These are phyloP conservation scores for Saxophila tyrrhenica DNA, from an alignment of 495 filamentous ascomycete species.

Conservation along the genomic window DNA sequence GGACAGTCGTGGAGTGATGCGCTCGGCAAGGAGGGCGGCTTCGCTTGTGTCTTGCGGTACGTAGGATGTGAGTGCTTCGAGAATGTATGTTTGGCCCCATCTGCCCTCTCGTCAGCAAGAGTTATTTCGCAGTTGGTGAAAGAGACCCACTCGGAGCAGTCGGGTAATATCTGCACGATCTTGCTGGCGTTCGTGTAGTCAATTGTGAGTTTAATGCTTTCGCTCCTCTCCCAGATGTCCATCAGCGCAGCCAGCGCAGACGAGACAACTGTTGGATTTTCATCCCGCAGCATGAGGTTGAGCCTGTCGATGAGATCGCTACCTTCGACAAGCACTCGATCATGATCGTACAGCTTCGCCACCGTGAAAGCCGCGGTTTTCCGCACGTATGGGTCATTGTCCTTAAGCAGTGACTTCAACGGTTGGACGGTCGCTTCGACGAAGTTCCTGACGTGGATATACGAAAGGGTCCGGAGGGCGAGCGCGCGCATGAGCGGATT, in stretches of 20 bases:
- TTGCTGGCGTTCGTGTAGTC: conserved; percentile 96
- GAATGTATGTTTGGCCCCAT: conserved; percentile 98
- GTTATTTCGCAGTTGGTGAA: neutral
- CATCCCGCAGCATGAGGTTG: conserved; percentile 81
- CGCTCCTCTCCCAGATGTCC: conserved; percentile 98
- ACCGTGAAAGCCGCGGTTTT: conserved; percentile 97
- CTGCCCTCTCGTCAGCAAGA: conserved; percentile 32
- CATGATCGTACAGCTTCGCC: conserved; percentile 95
- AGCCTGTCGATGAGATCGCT: conserved; percentile 87
- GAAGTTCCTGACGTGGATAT: conserved; percentile 94
- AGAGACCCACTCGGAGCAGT: conserved; percentile 81
- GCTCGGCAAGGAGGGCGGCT: conserved; percentile 79
- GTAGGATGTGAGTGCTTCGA: conserved; percentile 97
- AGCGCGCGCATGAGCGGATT: conserved; percentile 91
- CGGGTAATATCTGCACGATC: conserved; percentile 88
- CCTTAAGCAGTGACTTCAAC: conserved; percentile 70
- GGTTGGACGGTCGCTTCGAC: conserved; percentile 81
- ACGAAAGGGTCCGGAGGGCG: conserved; percentile 89
- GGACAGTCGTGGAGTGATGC: conserved; percentile 84
- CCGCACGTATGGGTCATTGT: conserved; percentile 89
- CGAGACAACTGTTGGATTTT: conserved; percentile 94
- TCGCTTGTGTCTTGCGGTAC: conserved; percentile 85
- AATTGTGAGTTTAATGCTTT: conserved; percentile 94
- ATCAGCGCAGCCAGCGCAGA: conserved; percentile 84
- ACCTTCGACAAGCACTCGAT: conserved; percentile 75